phyloP scores from a whole-genome alignment of 345 rosid species.

The Geranium rotundifolium region DNA sequence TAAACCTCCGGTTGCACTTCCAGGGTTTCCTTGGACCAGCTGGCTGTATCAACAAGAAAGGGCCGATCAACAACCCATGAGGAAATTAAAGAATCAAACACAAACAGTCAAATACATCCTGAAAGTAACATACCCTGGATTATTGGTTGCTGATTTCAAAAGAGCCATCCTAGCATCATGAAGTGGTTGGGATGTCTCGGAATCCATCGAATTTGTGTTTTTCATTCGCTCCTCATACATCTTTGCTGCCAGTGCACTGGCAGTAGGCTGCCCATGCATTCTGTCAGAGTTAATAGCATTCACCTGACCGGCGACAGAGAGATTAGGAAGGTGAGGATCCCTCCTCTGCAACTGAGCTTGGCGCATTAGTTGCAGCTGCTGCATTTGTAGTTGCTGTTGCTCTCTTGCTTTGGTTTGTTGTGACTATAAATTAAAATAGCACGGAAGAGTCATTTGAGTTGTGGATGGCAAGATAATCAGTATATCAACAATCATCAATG shows the following conservation, averaged over 20 bases:
- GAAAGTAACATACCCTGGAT: constrained; percentile 30
- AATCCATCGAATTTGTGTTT: constrained; percentile 35
- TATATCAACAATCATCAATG: background rate
- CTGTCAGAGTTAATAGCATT: constrained; percentile 38
- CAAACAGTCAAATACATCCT: background rate
- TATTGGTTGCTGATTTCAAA: constrained; percentile 31
- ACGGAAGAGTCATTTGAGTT: background rate
- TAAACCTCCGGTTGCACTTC: constrained; percentile 36
- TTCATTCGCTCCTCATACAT: constrained; percentile 52
- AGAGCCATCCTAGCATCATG: constrained; percentile 42
- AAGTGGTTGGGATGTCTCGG: constrained; percentile 39
- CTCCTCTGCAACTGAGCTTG: constrained; percentile 48
- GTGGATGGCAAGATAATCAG: too few species aligned
- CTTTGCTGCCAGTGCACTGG: constrained; percentile 48
- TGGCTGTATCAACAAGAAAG: constrained; percentile 32
- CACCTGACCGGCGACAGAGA: constrained; percentile 22
- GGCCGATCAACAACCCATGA: background rate
- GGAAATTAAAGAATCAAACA: background rate
- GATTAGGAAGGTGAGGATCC: constrained; percentile 38
- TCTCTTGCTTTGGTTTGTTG: constrained; percentile 49
- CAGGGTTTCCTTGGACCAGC: constrained; percentile 40
- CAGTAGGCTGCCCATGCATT: constrained; percentile 42
- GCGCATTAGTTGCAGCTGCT: constrained; percentile 52
- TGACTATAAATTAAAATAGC: constrained; percentile 12
- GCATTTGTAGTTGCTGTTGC: constrained; percentile 47